Evolutionary conservation across 2,329 filamentous ascomycete genomes (phyloP).

Genomic region (Akanthomyces uredinophilus): DNA sequence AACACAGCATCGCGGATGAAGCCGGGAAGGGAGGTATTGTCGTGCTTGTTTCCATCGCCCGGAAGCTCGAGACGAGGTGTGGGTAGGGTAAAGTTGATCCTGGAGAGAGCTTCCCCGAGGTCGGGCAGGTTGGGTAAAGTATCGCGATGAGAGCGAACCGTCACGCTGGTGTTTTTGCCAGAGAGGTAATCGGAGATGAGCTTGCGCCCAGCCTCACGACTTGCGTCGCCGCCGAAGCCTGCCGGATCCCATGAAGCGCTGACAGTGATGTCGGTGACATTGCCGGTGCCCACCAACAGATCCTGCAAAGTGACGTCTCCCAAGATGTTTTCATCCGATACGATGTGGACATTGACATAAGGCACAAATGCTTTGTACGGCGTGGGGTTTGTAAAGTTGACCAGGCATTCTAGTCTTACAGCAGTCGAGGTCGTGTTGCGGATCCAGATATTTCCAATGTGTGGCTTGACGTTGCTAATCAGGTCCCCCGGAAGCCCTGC

Average conservation of each 20-base stretch:
- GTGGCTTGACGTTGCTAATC: slow-evolving; percentile 48
- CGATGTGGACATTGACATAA: slow-evolving; percentile 69
- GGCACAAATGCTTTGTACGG: slow-evolving; percentile 80
- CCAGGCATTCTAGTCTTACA: slow-evolving; percentile 62
- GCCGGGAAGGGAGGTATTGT: slow-evolving; percentile 38
- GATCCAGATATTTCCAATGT: slow-evolving; percentile 67
- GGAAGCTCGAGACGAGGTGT: slow-evolving; percentile 63
- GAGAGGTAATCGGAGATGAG: slow-evolving; percentile 84
- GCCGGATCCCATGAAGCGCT: slow-evolving; percentile 70
- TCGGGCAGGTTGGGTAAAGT: slow-evolving; percentile 70
- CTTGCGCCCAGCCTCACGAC: slow-evolving; percentile 59
- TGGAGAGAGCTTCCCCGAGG: slow-evolving; percentile 68
- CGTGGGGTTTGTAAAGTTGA: slow-evolving; percentile 89
- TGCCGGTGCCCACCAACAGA: slow-evolving; percentile 59
- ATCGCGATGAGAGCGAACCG: slow-evolving; percentile 62
- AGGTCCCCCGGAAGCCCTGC: slow-evolving; percentile 55
- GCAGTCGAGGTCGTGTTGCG: slow-evolving; percentile 66
- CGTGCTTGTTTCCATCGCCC: slow-evolving; percentile 29
- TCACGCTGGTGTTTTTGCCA: slow-evolving; percentile 77
- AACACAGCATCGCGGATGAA: slow-evolving; percentile 86
- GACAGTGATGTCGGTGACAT: slow-evolving; percentile 65
- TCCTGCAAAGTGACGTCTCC: slow-evolving; percentile 68
- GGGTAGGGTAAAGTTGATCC: slow-evolving; percentile 64
- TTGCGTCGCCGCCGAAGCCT: slow-evolving; percentile 54
- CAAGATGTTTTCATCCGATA: slow-evolving; percentile 67